Base-by-base conservation (phyloP, 805 yeast genomes). In the Saccharomycopsis sp. region DNA sequence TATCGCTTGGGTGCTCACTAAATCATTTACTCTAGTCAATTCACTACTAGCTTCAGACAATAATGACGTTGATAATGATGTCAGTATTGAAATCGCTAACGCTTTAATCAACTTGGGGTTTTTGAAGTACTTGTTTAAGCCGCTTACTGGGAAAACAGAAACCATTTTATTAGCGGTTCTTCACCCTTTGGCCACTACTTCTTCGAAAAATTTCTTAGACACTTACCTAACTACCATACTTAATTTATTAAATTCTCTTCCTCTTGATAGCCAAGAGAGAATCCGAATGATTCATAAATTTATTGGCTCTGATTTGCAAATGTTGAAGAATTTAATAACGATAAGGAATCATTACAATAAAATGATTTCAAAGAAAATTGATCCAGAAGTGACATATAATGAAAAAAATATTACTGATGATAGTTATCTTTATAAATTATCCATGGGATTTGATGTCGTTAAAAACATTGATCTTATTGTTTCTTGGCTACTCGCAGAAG, bases 91-190 rank as follows among this genome's bases (percentile, higher is more conserved):
- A 13, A 20, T 19, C 16, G 31, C 20, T 27, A 27, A 24, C 23
- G 7, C 14, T 23, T 26, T 38, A 14, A 23, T 38, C 19, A 14
- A 20, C 13, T 20, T 26, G 2, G 48, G 48, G 4, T 27, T 44
- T 20, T 40, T 44, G 23, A 44, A 44, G 33, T 40, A 44, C 21
- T 23, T 44, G 23, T 40, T 40, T 23, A 44, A 44, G 27, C 44
- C 48, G 9, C 27, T 44, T 20, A 21, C 4, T 5, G 3, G 21
- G 9, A 22, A 13, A 3, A 36, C 23, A n/a, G 29, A 29, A 28
- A 29, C 28, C 22, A n/a, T 31, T 40, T 7, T 29, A 28, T 23
- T 14, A 6, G 6, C 35, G 13, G 4, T 40, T 28, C n/a, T 40
- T 29, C 29, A 11, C 20, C 32, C 40, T 24, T 13, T 41, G 13